phyloP scores from a whole-genome alignment of 2,329 filamentous ascomycete species.

The Trichoderma sp. region DNA sequence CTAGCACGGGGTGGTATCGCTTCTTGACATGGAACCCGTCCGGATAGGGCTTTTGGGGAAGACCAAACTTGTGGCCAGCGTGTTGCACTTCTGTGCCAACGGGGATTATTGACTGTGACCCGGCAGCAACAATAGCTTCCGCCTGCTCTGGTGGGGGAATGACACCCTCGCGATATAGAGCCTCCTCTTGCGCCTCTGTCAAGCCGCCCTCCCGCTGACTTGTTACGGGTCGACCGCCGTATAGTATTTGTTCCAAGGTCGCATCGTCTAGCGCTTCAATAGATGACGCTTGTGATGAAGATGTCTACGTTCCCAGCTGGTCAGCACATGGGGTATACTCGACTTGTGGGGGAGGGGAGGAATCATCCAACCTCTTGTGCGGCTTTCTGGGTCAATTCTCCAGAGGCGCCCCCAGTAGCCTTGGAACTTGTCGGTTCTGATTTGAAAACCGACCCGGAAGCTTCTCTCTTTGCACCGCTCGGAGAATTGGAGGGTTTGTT shows the following conservation, averaged over 20 bases:
- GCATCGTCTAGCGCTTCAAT: slow-evolving; percentile 36
- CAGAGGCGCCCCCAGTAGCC: not conserved
- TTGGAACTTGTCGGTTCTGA: not conserved
- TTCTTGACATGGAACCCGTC: slow-evolving; percentile 65
- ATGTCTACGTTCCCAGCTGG: slow-evolving; percentile 7
- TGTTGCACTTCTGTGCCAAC: slow-evolving; percentile 29
- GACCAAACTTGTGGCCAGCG: slow-evolving; percentile 72
- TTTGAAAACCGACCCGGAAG: not conserved
- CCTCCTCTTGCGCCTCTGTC: slow-evolving; percentile 44
- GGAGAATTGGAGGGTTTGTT: slow-evolving; percentile 27
- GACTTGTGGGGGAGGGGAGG: not conserved
- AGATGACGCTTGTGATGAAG: slow-evolving; percentile 19
- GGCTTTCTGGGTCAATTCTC: slow-evolving; percentile 10
- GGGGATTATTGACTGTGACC: slow-evolving; percentile 20
- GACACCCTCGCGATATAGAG: slow-evolving; percentile 43
- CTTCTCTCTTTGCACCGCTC: not conserved
- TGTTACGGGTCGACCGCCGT: slow-evolving; percentile 34
- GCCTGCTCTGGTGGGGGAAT: slow-evolving; percentile 39
- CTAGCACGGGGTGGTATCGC: slow-evolving; percentile 80
- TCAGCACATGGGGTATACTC: not conserved
- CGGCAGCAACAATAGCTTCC: slow-evolving; percentile 31
- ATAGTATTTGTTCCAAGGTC: slow-evolving; percentile 38
- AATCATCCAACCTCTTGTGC: not conserved
- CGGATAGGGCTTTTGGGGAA: slow-evolving; percentile 66
- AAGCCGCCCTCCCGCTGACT: slow-evolving; percentile 35